Conservation (phyloP, 306 rosid species). For the Cicer judaicum region DNA sequence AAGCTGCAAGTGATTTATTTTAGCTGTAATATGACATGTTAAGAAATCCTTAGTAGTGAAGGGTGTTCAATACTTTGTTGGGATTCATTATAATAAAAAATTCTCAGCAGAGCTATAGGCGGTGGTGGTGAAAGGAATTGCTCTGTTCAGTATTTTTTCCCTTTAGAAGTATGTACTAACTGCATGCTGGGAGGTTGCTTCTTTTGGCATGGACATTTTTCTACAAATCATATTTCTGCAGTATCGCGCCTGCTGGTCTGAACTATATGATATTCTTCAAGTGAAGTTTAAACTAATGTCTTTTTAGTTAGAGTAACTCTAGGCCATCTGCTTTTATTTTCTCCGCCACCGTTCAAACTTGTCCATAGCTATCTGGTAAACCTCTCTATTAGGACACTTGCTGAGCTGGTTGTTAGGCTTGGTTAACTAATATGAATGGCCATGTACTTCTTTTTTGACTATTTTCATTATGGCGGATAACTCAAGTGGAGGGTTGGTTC, state of each 20-base stretch:
- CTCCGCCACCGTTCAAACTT: neutral
- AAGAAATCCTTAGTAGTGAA: neutral
- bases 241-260: too few species aligned
- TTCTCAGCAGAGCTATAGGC: neutral
- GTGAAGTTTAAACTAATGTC: neutral
- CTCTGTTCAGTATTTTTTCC: neutral
- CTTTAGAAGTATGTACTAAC: neutral
- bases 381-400: neutral
- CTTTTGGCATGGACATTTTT: neutral
- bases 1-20: neutral
- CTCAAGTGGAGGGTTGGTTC: slow-evolving; percentile 13
- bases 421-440: neutral
- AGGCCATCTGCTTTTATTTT: neutral
- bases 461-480: neutral
- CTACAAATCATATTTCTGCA: neutral
- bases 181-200: neutral
- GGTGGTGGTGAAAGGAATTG: neutral
- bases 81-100: neutral
- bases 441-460: neutral
- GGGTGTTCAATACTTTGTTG: slow-evolving; percentile 9
- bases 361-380: neutral
- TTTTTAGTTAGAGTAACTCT: neutral
- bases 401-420: slow-evolving; percentile 4
- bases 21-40: neutral
- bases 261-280: neutral